phyloP scores from a whole-genome alignment of 2,329 filamentous ascomycete species.

The Orbilia oligospora region DNA sequence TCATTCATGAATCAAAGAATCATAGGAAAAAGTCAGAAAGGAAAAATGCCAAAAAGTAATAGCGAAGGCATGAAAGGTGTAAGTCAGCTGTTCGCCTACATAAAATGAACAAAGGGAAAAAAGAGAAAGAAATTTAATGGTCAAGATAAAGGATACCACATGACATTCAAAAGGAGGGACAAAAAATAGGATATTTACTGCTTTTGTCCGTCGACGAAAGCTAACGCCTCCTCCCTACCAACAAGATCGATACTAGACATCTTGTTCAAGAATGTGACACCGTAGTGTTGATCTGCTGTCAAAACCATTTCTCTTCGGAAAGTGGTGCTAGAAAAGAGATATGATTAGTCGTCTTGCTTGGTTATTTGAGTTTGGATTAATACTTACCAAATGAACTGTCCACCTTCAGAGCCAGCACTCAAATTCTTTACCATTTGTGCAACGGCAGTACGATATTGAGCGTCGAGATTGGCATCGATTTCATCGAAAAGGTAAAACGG shows the following conservation, averaged over 20 bases:
- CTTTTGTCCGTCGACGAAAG: slow-evolving; percentile 90
- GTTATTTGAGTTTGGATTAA: neutral
- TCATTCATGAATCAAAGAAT: slow-evolving; percentile 56
- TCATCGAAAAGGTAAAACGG: slow-evolving; percentile 99
- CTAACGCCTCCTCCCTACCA: slow-evolving; percentile 85
- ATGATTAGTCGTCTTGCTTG: slow-evolving; percentile 12
- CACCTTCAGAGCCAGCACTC: slow-evolving; percentile 70
- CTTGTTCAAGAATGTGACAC: slow-evolving; percentile 93
- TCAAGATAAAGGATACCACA: neutral
- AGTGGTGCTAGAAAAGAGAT: slow-evolving; percentile 80
- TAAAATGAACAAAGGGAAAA: neutral
- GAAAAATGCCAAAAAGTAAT: slow-evolving; percentile 4
- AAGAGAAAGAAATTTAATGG: neutral
- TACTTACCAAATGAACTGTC: slow-evolving; percentile 80
- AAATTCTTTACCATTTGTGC: slow-evolving; percentile 87
- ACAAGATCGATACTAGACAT: slow-evolving; percentile 95
- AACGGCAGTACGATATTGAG: slow-evolving; percentile 96
- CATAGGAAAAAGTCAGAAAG: slow-evolving; percentile 21
- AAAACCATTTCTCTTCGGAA: slow-evolving; percentile 97
- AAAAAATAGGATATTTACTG: slow-evolving; percentile 64
- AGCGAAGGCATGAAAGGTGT: neutral
- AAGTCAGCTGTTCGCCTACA: neutral
- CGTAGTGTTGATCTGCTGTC: slow-evolving; percentile 97
- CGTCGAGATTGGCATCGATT: slow-evolving; percentile 95
- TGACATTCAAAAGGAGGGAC: neutral